Percentiles rank a stretch among this genome's conserved stretches.
Conservation (phyloP, 2,329 filamentous ascomycete species). For the Aureobasidium sp. region DNA sequence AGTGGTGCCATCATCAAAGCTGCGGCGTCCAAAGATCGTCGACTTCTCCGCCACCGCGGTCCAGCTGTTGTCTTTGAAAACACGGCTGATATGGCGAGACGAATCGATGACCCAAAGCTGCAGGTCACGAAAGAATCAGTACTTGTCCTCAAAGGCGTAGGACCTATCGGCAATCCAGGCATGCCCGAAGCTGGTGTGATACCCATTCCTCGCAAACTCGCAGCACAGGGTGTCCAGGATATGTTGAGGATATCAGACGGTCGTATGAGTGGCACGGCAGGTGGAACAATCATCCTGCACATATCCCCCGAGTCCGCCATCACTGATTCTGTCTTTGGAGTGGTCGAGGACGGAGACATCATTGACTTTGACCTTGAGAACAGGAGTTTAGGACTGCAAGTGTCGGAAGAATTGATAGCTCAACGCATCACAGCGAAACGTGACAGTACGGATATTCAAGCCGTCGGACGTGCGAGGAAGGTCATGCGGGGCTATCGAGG, state of each 20-base stretch:
- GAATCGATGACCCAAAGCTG: constrained; percentile 42
- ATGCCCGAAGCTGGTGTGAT: constrained; percentile 49
- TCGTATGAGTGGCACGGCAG: constrained; percentile 50
- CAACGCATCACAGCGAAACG: constrained; percentile 28
- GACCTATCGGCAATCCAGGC: constrained; percentile 46
- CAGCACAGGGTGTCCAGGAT: constrained; percentile 41
- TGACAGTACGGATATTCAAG: neutral
- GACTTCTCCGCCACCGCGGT: constrained; percentile 39
- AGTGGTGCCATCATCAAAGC: constrained; percentile 46
- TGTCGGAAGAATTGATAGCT: constrained; percentile 37
- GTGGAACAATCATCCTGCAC: constrained; percentile 49
- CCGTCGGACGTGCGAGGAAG: constrained; percentile 25
- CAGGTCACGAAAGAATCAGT: constrained; percentile 40
- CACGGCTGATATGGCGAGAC: constrained; percentile 38
- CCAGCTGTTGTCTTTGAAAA: constrained; percentile 44
- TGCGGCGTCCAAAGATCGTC: constrained; percentile 43
- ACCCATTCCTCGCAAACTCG: constrained; percentile 45
- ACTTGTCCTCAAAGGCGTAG: constrained; percentile 44
- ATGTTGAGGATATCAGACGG: constrained; percentile 51
- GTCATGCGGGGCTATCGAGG: constrained; percentile 50
- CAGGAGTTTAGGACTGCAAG: constrained; percentile 36
- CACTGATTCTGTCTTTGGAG: constrained; percentile 41
- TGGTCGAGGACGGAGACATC: constrained; percentile 43
- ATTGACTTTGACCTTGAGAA: constrained; percentile 42
- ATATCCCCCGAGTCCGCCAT: constrained; percentile 47